A percentile compares a stretch with the other conserved stretches of the same genome.
These are phyloP conservation scores for Penicillium lagena DNA, from an alignment of 495 filamentous ascomycete species.

Conservation along the genomic window DNA sequence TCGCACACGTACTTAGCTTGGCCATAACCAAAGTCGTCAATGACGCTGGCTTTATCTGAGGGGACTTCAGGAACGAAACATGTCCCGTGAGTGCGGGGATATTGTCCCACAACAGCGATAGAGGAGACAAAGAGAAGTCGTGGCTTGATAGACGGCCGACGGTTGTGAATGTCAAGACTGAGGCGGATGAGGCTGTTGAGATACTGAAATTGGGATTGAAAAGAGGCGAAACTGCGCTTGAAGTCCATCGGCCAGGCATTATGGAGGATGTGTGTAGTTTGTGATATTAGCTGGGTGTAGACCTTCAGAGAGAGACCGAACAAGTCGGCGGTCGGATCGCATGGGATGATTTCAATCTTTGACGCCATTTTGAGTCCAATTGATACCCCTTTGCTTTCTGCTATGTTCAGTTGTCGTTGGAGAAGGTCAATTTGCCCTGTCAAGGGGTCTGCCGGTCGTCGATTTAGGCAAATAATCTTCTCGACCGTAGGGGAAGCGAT, in stretches of 20 bases:
- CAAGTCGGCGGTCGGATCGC: not conserved
- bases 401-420: no score
- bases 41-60: conserved; percentile 3
- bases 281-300: not conserved
- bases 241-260: conserved; percentile 37
- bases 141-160: no score
- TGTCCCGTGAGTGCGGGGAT: conserved; percentile 21
- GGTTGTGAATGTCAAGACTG: conserved; percentile 21
- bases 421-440: no score
- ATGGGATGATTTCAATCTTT: conserved; percentile 3
- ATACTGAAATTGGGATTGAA: conserved; percentile 22
- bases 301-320: not conserved
- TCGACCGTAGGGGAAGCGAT: no score
- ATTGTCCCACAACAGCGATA: conserved; percentile 41
- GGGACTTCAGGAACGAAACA: conserved; percentile 16
- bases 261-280: conserved; percentile 26
- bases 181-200: conserved; percentile 31
- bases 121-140: conserved; percentile 45
- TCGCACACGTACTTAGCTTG: conserved; percentile 46
- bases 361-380: not conserved
- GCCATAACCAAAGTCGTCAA: conserved; percentile 32
- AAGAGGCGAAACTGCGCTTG: conserved; percentile 17
- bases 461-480: no score
- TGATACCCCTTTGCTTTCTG: no score
- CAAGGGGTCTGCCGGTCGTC: no score